Evolutionary conservation across 1,284 basidiomycete species (phyloP), one percentile per base, ranked within the genome.

Genomic region (Anthracocystis walkeri): DNA sequence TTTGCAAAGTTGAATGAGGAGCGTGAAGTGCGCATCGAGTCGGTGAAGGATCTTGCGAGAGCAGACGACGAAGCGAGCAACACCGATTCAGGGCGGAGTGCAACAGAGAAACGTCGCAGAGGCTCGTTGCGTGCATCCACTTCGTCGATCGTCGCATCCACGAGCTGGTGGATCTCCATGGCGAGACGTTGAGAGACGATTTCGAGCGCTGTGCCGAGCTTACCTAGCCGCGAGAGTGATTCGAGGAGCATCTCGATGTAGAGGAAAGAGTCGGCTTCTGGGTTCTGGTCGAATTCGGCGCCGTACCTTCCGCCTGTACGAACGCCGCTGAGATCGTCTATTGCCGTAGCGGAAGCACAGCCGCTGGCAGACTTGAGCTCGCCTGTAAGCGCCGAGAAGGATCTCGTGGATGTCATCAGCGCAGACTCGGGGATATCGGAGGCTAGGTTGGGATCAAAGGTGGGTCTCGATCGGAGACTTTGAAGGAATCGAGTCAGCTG

Each of bases 161-260:
- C 91, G 31, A 99, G 87, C 14, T 90, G 86, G 84, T 92, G 96
- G 25, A 99, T 89, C 86, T 99, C 97, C 53, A 90, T 88, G 1
- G 92, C 90, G 7, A 97, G 87, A 41, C 95, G 89, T 86, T 98
- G 95, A 1, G 90, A 88, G 35, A 99, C 88, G 44, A 89, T 89
- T 81, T 99, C 97, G 29, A 99, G 87, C 6, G 91, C 94, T 54
- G 88, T 90, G 3, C 93, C 93, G 0, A 99, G 88, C 84, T 93
- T 93, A 16, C 95, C 96, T 8, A 99, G 88, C 3, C 94, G 91
- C 11, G 94, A 92, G 11, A 99, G 88, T 11, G 94, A 92, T 85
- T 99, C 97, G 21, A 99, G 88, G 2, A 99, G 88, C 20, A 91
- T 93, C 86, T 99, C 97, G 76, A 99, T 92, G 85, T 98, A 99